These are phyloP conservation scores for Bondarzewia mesenterica DNA, from an alignment of 1,284 basidiomycete species.

Conservation along the genomic window DNA sequence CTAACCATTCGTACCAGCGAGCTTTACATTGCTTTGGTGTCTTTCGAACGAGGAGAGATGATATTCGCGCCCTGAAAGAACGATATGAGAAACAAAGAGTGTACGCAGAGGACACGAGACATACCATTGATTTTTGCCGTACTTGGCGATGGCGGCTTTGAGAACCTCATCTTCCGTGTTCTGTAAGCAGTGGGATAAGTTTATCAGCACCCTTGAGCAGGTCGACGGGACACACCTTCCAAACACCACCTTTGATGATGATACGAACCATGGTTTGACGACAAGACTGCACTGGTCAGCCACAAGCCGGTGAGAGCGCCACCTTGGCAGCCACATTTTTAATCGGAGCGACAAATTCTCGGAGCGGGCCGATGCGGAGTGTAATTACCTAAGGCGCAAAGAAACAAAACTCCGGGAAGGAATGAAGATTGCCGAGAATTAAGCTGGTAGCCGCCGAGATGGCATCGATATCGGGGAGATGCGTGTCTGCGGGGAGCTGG, in stretches of 20 bases:
- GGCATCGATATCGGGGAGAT: too few relatives aligned
- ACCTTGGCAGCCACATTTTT: neutral
- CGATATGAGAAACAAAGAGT: neutral
- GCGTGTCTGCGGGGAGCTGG: too few relatives aligned
- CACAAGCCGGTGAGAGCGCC: neutral
- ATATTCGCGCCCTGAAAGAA: constrained; percentile 85
- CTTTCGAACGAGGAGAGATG: constrained; percentile 94
- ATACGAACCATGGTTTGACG: constrained; percentile 79
- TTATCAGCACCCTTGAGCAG: neutral
- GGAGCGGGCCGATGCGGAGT: neutral
- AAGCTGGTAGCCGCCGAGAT: too few relatives aligned
- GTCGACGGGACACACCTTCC: constrained; percentile 43
- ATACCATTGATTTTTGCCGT: constrained; percentile 93
- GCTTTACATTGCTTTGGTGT: constrained; percentile 99
- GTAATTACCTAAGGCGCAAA: too few relatives aligned
- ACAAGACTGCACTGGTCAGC: neutral
- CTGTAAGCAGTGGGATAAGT: constrained; percentile 25
- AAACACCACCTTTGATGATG: constrained; percentile 89
- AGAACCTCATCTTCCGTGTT: constrained; percentile 97
- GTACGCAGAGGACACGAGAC: constrained; percentile 14
- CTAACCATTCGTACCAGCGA: constrained; percentile 99
- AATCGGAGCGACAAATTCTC: neutral
- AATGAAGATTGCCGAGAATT: too few relatives aligned
- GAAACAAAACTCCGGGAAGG: too few relatives aligned
- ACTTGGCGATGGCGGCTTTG: constrained; percentile 96